Conservation (phyloP, 441 rosid species). For the Croton setiger region DNA sequence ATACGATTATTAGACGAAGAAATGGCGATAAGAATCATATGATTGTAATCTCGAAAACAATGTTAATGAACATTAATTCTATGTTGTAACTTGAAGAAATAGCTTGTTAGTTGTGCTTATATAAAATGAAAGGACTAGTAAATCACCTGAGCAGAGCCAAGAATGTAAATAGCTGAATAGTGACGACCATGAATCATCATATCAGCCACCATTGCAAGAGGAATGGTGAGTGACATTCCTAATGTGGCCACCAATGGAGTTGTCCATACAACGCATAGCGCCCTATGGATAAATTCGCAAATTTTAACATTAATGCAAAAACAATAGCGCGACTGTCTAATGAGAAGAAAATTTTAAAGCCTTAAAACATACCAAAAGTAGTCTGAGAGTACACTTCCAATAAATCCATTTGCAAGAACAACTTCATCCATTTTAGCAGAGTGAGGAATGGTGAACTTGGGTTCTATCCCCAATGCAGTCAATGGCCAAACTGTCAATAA, state of each 20-base stretch:
- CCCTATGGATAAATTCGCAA: constrained; percentile 38
- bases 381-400: constrained; percentile 97
- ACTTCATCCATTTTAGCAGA: constrained; percentile 88
- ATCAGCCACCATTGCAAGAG: constrained; percentile 83
- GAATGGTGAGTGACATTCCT: constrained; percentile 84
- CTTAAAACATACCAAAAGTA: constrained; percentile 63
- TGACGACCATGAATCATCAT: constrained; percentile 78
- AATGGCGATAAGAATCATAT: too few species aligned
- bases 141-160: constrained; percentile 72
- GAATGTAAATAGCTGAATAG: constrained; percentile 70
- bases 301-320: background rate
- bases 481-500: constrained; percentile 78
- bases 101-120: too few species aligned
- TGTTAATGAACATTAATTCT: background rate
- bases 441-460: constrained; percentile 89
- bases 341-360: background rate
- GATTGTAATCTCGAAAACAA: background rate
- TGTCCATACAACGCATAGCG: constrained; percentile 80
- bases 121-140: background rate
- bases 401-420: constrained; percentile 85
- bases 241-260: constrained; percentile 80
- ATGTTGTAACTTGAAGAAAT: background rate
- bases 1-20: background rate
- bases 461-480: constrained; percentile 94
- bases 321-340: background rate